Evolutionary conservation across 768 basidiomycete species (phyloP).

Genomic region (Lanmaoa rubissima): DNA sequence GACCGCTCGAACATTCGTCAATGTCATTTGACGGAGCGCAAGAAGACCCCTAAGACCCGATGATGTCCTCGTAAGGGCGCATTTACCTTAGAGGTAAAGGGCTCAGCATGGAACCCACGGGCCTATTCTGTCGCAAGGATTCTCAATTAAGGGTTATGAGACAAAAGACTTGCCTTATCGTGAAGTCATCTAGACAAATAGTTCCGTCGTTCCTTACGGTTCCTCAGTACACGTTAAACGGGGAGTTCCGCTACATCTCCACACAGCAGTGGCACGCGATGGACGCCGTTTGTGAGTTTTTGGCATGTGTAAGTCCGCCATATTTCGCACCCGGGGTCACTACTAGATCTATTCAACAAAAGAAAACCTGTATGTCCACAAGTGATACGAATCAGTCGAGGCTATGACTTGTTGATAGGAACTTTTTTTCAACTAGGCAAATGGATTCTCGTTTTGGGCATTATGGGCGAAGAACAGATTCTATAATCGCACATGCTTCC

Average conservation of each 20-base stretch:
- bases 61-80: not conserved
- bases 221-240: slow-evolving; percentile 1
- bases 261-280: slow-evolving; percentile 3
- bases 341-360: slow-evolving; percentile 3
- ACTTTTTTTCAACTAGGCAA: not conserved
- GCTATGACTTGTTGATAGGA: slow-evolving; percentile 16
- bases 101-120: not conserved
- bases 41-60: not conserved
- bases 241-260: not conserved
- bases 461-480: not conserved
- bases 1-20: slow-evolving; percentile 1
- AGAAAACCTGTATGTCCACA: not conserved
- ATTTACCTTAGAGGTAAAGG: slow-evolving; percentile 6
- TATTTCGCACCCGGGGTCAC: not conserved
- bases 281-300: not conserved
- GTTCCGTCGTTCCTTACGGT: not conserved
- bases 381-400: slow-evolving; percentile 11
- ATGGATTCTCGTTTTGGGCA: slow-evolving; percentile 2
- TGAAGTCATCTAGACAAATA: slow-evolving; percentile 7
- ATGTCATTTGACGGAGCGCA: not conserved
- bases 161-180: slow-evolving; percentile 8
- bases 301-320: not conserved
- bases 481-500: not conserved
- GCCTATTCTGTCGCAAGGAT: not conserved
- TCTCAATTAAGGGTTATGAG: slow-evolving; percentile 6